Conservation (phyloP, 805 yeast genomes). For the Wickerhamiella nectarea region DNA sequence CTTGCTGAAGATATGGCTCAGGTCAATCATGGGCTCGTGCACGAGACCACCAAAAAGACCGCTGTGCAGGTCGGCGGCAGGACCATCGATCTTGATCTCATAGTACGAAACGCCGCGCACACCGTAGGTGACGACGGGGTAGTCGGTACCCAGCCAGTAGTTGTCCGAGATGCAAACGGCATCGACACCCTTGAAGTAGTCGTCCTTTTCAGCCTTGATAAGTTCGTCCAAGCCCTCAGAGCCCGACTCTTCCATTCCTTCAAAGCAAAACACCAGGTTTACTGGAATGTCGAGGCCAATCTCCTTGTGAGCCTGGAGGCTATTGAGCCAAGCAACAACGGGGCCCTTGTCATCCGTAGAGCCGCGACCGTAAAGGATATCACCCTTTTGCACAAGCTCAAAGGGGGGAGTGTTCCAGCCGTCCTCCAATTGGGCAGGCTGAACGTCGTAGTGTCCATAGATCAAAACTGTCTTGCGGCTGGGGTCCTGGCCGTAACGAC, state of each 20-base stretch:
- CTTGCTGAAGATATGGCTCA: conserved; percentile 59
- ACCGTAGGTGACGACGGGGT: conserved; percentile 95
- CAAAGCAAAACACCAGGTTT: conserved; percentile 82
- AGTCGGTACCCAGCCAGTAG: conserved; percentile 95
- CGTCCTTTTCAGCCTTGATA: conserved; percentile 61
- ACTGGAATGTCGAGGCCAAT: conserved; percentile 84
- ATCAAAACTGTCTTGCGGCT: conserved; percentile 75
- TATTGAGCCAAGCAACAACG: conserved; percentile 91
- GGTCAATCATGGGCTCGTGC: conserved; percentile 95
- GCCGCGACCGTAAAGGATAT: conserved; percentile 78
- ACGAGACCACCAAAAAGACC: conserved; percentile 96
- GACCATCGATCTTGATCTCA: conserved; percentile 70
- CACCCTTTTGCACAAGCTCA: conserved; percentile 46
- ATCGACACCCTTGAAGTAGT: conserved; percentile 77
- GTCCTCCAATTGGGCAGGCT: conserved; percentile 83
- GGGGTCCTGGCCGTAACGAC: conserved; percentile 73
- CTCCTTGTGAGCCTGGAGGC: conserved; percentile 76
- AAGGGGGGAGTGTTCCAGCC: conserved; percentile 97
- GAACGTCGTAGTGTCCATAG: conserved; percentile 97
- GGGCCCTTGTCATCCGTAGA: conserved; percentile 98
- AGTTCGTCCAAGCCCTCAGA: conserved; percentile 80
- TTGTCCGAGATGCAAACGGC: conserved; percentile 94
- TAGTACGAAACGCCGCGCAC: conserved; percentile 94
- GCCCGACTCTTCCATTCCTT: conserved; percentile 99
- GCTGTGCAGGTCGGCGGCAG: conserved; percentile 92